Base-by-base conservation (phyloP, 2,329 filamentous ascomycete genomes). In the Aspergillus sp. region DNA sequence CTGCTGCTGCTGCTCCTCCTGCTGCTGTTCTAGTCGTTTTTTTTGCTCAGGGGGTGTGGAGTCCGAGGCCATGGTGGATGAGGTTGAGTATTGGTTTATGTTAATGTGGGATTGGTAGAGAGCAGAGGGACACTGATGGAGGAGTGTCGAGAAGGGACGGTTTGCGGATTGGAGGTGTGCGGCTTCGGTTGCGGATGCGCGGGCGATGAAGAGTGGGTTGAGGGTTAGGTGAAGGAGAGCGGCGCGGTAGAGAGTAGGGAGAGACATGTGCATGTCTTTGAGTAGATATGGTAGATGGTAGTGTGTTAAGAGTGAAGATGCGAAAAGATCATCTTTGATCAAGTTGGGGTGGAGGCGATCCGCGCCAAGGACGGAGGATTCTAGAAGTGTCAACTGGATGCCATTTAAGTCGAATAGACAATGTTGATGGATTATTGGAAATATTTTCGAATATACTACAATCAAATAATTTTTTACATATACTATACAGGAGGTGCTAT, bases 401-500 rank as follows among this genome's bases (percentile, higher is more conserved):
- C 28, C 10, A 28, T 39, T n/a, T 35, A 35, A 8, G 12, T 35
- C 33, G 27, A 27, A 19, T 19, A 19, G 19, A 19, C 19, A 19
- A 19, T 19, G 19, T 19, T 19, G 19, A 19, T 19, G 4, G 19
- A 19, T 19, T 19, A 19, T 19, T 19, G 19, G 19, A 42, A 27
- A 33, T 42, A 42, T 28, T 47, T 28, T 40, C 19, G 13, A 44
- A 34, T 34, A 13, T 19, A 19, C n/a, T 34, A 34, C 33, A 9
- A 34, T 12, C 19, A 6, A 13, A 30, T 27, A 29, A 32, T 30
- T 29, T 12, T 37, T 10, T 26, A 3, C n/a, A 32, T 12, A n/a
- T 12, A n/a, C 13, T 8, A 9, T 39, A 33, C 30, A 29, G 34
- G 5, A 11, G n/a, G 27, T 33, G 8, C 42, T 44, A 88, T 48